Evolutionary conservation across 75 land plant species (phyloP).

Genomic region (Sequoiadendron giganteum): DNA sequence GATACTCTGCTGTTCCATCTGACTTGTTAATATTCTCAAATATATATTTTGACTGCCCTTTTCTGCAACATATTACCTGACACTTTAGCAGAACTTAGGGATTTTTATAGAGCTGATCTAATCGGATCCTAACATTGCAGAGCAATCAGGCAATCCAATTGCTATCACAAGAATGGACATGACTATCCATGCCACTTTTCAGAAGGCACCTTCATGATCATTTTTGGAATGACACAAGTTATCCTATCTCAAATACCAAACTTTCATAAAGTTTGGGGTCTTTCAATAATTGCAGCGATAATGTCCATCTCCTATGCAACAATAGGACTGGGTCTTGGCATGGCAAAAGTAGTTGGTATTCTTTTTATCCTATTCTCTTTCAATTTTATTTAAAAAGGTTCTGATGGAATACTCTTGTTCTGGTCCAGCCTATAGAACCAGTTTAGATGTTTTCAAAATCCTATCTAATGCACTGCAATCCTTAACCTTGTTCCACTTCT

Average conservation of each 20-base stretch:
- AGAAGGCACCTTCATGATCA: conserved; percentile 7
- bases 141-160: conserved; percentile 22
- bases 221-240: conserved; percentile 23
- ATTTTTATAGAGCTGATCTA: not conserved
- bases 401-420: not conserved
- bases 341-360: conserved; percentile 21
- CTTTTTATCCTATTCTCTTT: not conserved
- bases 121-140: conserved; percentile 15
- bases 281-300: conserved; percentile 25
- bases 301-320: conserved; percentile 27
- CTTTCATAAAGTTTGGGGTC: conserved; percentile 22
- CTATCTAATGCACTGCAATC: not conserved
- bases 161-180: conserved; percentile 28
- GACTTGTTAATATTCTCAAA: not conserved
- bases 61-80: not conserved
- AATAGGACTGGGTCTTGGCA: conserved; percentile 27
- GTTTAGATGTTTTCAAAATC: not conserved
- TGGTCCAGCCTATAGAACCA: not conserved
- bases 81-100: not conserved
- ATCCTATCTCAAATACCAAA: conserved; percentile 22
- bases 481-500: not conserved
- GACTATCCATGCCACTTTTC: conserved; percentile 10
- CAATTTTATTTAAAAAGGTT: not conserved
- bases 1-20: not conserved
- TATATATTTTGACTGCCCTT: not conserved